Conservation (phyloP, 2,329 filamentous ascomycete species). For the Stachybotrys chartarum region DNA sequence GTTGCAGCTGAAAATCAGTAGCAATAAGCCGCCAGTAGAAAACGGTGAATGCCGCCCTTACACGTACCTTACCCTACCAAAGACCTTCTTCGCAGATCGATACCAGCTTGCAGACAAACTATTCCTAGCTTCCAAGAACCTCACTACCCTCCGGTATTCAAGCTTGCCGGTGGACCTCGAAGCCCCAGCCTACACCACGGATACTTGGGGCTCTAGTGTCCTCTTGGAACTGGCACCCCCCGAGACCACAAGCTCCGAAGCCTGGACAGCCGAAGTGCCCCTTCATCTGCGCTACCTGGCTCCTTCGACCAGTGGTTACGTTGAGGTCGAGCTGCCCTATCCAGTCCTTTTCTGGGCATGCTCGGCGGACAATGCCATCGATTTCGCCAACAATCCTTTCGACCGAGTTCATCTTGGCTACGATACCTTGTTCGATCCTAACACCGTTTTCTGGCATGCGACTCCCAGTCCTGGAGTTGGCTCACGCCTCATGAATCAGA, state of each 20-base stretch:
- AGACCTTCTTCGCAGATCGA: conserved; percentile 74
- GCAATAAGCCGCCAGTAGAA: conserved; percentile 39
- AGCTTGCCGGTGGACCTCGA: conserved; percentile 81
- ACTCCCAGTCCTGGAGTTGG: conserved; percentile 36
- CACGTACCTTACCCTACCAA: conserved; percentile 76
- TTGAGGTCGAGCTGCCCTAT: conserved; percentile 59
- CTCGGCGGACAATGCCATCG: conserved; percentile 53
- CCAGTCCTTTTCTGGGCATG: conserved; percentile 92
- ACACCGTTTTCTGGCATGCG: conserved; percentile 79
- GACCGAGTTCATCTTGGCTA: conserved; percentile 81
- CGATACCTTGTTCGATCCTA: conserved; percentile 68
- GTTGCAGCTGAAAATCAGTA: conserved; percentile 59
- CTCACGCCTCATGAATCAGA: conserved; percentile 39
- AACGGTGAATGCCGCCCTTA: conserved; percentile 64
- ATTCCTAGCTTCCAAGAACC: conserved; percentile 74
- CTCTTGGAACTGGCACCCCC: conserved; percentile 67
- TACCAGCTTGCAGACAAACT: conserved; percentile 75
- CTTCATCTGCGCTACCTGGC: conserved; percentile 79
- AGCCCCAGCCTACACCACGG: conserved; percentile 73
- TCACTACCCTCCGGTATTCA: conserved; percentile 60
- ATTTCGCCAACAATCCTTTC: conserved; percentile 75
- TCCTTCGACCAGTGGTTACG: conserved; percentile 49
- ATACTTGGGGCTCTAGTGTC: conserved; percentile 71
- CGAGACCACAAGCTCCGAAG: conserved; percentile 20
- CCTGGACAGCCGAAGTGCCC: conserved; percentile 66